Evolutionary conservation across 306 rosid genomes (phyloP), one percentile per base, ranked within the genome.

Genomic region (Prunus salicina): DNA sequence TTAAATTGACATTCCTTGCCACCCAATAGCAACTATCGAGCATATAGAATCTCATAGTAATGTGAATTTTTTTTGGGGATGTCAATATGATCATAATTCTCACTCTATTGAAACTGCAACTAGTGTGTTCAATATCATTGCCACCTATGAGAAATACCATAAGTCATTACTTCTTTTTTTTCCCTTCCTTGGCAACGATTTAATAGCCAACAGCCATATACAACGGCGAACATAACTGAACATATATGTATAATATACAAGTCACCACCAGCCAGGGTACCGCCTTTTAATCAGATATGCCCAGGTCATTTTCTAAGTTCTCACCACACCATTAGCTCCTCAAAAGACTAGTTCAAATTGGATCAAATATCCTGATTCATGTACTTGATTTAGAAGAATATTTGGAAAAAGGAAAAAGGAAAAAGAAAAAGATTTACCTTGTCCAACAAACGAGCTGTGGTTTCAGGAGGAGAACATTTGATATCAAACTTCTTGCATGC

Each of bases 391-490:
- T 43, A 41, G 12, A 38, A 32, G 7, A 32, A 63, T 30, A 67
- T 67, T 20, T 67, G 8, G 32, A 14, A 68, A 15, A n/a, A 30
- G 27, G 32, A 14, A 68, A 15, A n/a, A 30, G 27, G n/a, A 72
- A 2, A 46, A 47, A 43, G 2, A 62, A 53, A 45, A 70, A 69
- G 1, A 41, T 58, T 30, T 83, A 92, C 99, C 84, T 90, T 95
- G 82, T 92, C 99, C 87, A 95, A 83, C 89, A 95, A 82, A 16
- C 97, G 92, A 30, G 96, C 22, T 45, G 97, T 91, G 16, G 97
- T 95, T 86, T 92, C 93, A 18, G 97, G 99, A 15, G 93, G 97
- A 67, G 99, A 84, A 70, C 97, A 92, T 82, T 82, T 91, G 69
- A 95, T 86, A 20, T 88, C 99, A 71, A 77, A 79, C 84, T 89